Conservation (phyloP, 179 eudicot genomes). For the Sideroxylon spinosum region DNA sequence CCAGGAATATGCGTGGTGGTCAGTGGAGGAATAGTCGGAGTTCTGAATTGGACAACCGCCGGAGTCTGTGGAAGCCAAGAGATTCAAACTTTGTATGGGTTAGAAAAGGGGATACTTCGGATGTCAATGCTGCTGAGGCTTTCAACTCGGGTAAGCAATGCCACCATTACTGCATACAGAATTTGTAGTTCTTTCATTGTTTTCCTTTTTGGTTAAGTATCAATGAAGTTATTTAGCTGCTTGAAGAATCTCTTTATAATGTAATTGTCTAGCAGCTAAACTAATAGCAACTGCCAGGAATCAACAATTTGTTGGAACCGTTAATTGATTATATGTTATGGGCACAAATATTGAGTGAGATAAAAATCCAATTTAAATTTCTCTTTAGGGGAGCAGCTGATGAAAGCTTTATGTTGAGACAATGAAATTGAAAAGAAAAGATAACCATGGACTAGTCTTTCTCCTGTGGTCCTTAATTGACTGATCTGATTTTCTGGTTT, state of each 20-base stretch:
- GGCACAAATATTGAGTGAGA: background rate
- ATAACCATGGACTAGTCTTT: background rate
- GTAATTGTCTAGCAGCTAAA: background rate
- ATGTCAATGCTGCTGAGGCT: conserved; percentile 12
- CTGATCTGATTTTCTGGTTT: background rate
- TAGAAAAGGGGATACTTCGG: conserved; percentile 21
- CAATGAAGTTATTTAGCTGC: background rate
- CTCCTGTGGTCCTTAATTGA: no score
- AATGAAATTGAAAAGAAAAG: background rate
- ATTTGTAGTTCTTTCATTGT: background rate
- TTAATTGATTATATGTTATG: background rate
- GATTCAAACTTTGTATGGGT: conserved; percentile 28
- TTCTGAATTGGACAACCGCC: background rate
- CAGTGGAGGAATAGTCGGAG: background rate
- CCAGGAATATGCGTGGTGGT: background rate
- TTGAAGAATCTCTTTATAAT: background rate
- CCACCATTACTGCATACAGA: background rate
- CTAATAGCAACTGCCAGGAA: background rate
- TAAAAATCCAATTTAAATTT: background rate
- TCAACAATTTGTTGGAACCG: background rate
- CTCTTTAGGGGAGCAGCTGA: background rate
- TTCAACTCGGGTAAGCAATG: conserved; percentile 16
- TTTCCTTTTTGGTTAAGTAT: background rate
- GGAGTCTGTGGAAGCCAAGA: background rate
- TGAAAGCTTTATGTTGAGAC: background rate